phyloP scores from a whole-genome alignment of 352 stramenopile species.

The Poterioochromonas sp. region DNA sequence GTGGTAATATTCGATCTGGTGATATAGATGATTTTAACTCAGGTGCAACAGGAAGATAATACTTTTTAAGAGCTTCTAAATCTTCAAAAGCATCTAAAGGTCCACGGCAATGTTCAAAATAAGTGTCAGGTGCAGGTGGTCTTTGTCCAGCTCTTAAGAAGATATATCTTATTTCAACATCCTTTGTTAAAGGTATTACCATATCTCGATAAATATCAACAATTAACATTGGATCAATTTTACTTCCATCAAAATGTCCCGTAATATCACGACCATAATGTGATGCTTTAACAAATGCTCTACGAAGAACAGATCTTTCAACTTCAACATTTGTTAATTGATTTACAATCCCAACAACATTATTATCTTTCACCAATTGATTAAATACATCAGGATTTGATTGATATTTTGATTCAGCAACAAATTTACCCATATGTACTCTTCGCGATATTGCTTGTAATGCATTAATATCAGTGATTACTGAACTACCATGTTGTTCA shows the following conservation, averaged over 20 bases:
- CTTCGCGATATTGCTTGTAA: conserved; percentile 84
- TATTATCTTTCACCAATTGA: conserved; percentile 73
- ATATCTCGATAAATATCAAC: conserved; percentile 91
- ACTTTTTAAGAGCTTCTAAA: neutral
- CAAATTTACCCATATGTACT: conserved; percentile 98
- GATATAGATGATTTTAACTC: too few species aligned
- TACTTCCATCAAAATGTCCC: conserved; percentile 52
- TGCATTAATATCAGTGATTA: conserved; percentile 44
- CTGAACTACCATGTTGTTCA: conserved; percentile 68
- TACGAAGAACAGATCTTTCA: conserved; percentile 70
- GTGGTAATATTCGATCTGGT: too few species aligned
- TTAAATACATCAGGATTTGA: conserved; percentile 73
- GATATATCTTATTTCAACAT: conserved; percentile 80
- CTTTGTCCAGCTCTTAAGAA: conserved; percentile 41
- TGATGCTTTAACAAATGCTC: conserved; percentile 87
- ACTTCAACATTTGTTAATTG: conserved; percentile 84
- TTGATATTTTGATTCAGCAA: conserved; percentile 92
- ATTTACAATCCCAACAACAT: conserved; percentile 89
- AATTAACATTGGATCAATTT: conserved; percentile 90
- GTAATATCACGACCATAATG: conserved; percentile 78
- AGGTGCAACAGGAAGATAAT: neutral
- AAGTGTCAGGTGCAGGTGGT: conserved; percentile 27
- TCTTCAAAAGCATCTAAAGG: neutral
- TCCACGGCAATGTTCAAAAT: conserved; percentile 21
- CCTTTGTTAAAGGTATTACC: conserved; percentile 96